Conservation (phyloP, 305 asterid genomes). For the Fraxinus angustifolia region DNA sequence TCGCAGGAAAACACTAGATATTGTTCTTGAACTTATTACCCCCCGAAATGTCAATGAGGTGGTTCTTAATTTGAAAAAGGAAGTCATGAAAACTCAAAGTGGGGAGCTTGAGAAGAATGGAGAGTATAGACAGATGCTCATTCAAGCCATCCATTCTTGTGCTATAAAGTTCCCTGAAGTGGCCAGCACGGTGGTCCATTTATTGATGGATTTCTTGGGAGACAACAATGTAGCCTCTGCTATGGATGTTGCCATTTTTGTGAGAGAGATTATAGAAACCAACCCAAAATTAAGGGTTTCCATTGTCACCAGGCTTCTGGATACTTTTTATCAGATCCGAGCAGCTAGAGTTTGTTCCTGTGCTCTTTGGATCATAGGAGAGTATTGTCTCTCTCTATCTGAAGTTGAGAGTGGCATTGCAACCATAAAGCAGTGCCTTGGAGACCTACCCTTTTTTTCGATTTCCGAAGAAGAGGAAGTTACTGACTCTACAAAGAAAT, state of each 20-base stretch:
- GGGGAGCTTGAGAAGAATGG: slow-evolving; percentile 56
- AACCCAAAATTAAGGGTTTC: slow-evolving; percentile 91
- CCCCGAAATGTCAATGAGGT: slow-evolving; percentile 88
- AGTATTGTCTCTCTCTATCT: slow-evolving; percentile 83
- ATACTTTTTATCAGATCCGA: slow-evolving; percentile 92
- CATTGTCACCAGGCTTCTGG: slow-evolving; percentile 76
- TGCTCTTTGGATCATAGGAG: slow-evolving; percentile 75
- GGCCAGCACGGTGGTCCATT: slow-evolving; percentile 94
- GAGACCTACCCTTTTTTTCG: slow-evolving; percentile 87
- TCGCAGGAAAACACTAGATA: slow-evolving; percentile 84
- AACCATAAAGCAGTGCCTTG: slow-evolving; percentile 66
- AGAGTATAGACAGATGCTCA: slow-evolving; percentile 54
- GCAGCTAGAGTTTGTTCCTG: slow-evolving; percentile 85
- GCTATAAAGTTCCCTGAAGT: slow-evolving; percentile 97
- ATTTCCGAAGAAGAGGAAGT: slow-evolving; percentile 70
- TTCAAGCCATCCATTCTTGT: slow-evolving; percentile 82
- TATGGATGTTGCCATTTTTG: slow-evolving; percentile 82
- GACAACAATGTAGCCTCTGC: slow-evolving; percentile 96
- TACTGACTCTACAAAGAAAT: slow-evolving; percentile 59
- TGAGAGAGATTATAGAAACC: slow-evolving; percentile 88
- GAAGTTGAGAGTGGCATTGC: slow-evolving; percentile 79
- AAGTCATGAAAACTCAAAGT: slow-evolving; percentile 89
- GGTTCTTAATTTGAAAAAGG: slow-evolving; percentile 87
- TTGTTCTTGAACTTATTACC: slow-evolving; percentile 82
- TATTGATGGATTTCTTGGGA: slow-evolving; percentile 96